Evolutionary conservation across 2,329 filamentous ascomycete genomes (phyloP), one percentile per base, ranked within the genome.

Genomic region (Cephalotrichum gorgonifer): DNA sequence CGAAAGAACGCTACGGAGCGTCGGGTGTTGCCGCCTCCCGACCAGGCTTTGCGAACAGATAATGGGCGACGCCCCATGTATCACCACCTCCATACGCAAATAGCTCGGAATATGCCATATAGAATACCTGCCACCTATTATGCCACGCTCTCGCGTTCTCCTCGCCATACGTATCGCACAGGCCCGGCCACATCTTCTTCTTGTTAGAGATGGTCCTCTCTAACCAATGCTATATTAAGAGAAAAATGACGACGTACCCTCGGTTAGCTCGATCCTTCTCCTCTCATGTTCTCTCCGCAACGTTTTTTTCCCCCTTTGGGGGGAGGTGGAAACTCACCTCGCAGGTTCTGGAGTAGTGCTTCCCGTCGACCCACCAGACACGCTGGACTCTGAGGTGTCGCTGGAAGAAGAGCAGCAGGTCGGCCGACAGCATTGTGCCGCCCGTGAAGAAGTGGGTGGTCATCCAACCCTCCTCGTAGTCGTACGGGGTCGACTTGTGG

Each of bases 401-500:
- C 62, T 86, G 82, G 58, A 86, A 86, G 58, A 75, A 86, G 38
- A 82, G 67, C 52, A 86, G 62, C 48, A 87, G 62, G 60, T 86
- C 83, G 0, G 79, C 75, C 39, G 73, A 79, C 3, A 79, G 80
- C 83, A 86, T 87, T 6, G 81, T 86, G 2, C 83, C 83, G 12
- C 83, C 83, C 0, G 81, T 83, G 64, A 86, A 86, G 69, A 86
- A 87, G 58, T 85, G 73, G 53, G 76, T 76, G 46, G 81, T 83
- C 83, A 86, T 86, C 83, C 83, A 87, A 30, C 83, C 83, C 44
- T 76, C 74, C 53, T 86, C 81, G 54, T 80, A 86, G 58, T 86
- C 81, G 58, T 86, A 86, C 0, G 83, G 81, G 14, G 78, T 82
- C 11, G 70, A 73, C 55, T 71, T 74, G 62, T 86, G 81, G 31